These are phyloP conservation scores for Pyricularia grisea DNA, from an alignment of 2,329 filamentous ascomycete genomes.

Conservation along the genomic window DNA sequence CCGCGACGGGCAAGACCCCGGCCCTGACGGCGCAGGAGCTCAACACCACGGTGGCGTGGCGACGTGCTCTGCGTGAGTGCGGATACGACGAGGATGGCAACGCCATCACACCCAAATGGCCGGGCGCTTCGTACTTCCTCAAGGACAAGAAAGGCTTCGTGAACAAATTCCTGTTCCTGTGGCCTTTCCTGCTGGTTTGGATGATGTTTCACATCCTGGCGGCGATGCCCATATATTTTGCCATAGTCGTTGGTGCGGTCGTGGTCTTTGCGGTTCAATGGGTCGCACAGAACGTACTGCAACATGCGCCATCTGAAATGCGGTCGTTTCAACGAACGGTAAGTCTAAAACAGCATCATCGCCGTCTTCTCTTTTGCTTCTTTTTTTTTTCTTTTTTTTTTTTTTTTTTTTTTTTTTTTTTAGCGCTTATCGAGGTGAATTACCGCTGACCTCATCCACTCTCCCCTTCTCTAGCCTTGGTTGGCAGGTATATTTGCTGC, in stretches of 20 bases:
- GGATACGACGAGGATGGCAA: constrained; percentile 55
- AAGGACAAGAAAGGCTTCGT: constrained; percentile 73
- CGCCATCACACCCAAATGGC: constrained; percentile 59
- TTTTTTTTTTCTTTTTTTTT: too few relatives aligned
- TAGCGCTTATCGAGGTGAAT: constrained; percentile 6
- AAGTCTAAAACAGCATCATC: constrained; percentile 39
- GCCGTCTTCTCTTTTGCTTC: too few relatives aligned
- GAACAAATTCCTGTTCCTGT: constrained; percentile 80
- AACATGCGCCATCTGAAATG: constrained; percentile 81
- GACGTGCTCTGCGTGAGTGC: constrained; percentile 17
- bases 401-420: too few relatives aligned
- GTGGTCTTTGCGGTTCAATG: constrained; percentile 66
- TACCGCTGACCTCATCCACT: constrained; percentile 22
- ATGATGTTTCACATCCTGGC: constrained; percentile 63
- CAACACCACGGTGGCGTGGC: constrained; percentile 61
- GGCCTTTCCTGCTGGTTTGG: constrained; percentile 73
- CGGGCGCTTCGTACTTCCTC: constrained; percentile 60
- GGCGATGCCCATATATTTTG: constrained; percentile 63
- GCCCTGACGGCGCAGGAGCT: constrained; percentile 80
- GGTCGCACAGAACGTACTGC: constrained; percentile 66
- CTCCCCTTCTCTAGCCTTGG: constrained; percentile 48
- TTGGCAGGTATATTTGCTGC: constrained; percentile 88
- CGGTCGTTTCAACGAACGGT: constrained; percentile 75
- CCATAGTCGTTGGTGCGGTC: constrained; percentile 60
- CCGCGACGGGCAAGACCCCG: constrained; percentile 83